phyloP scores from a whole-genome alignment of 768 basidiomycete genomes.

The Dentipellis fragilis region DNA sequence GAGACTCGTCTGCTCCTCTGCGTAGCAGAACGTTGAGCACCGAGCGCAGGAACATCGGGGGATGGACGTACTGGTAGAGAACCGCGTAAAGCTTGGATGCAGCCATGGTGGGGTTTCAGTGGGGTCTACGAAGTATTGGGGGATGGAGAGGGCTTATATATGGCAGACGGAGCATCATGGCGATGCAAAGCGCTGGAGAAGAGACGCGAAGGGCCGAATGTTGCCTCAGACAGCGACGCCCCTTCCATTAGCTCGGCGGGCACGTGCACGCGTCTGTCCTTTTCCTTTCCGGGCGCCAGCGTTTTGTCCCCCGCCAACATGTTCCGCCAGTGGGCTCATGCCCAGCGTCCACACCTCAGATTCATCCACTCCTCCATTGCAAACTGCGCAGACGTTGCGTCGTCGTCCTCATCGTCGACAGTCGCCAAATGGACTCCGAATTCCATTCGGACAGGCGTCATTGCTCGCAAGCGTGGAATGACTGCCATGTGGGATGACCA shows the following conservation, averaged over 20 bases:
- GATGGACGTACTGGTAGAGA: too few relatives aligned
- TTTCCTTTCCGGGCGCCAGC: not conserved
- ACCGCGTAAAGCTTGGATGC: too few relatives aligned
- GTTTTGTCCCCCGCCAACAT: not conserved
- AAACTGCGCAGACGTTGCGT: conserved; percentile 23
- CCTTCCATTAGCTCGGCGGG: too few relatives aligned
- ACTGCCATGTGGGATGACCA: conserved; percentile 86
- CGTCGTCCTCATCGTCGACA: conserved; percentile 13
- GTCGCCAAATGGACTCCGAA: conserved; percentile 68
- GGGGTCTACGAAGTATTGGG: too few relatives aligned
- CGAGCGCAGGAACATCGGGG: too few relatives aligned
- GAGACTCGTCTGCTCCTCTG: not conserved
- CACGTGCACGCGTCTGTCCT: not conserved
- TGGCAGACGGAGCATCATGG: too few relatives aligned
- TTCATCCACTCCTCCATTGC: conserved; percentile 37
- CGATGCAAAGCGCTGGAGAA: too few relatives aligned
- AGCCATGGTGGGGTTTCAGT: too few relatives aligned
- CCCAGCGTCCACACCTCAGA: conserved; percentile 27
- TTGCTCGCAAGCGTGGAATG: conserved; percentile 96
- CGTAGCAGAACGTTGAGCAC: too few relatives aligned
- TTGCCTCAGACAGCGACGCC: too few relatives aligned
- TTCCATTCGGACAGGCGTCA: conserved; percentile 82
- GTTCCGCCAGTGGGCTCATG: conserved; percentile 38
- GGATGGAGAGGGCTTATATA: too few relatives aligned
- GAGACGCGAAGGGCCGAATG: too few relatives aligned